Base-by-base conservation (phyloP, 768 basidiomycete genomes). In the Cubamyces sp. region DNA sequence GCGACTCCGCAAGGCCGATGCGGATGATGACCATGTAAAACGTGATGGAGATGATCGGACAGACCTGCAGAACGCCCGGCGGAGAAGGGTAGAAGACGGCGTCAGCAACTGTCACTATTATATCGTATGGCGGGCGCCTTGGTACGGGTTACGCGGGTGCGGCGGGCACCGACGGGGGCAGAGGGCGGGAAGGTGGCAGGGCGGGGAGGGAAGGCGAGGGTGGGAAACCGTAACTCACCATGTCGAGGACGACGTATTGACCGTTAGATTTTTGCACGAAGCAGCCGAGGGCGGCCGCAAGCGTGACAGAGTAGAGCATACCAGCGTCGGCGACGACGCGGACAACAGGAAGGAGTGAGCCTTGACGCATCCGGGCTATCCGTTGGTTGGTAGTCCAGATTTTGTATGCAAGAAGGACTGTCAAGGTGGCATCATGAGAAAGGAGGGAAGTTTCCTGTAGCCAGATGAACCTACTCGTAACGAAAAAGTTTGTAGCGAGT, bases 21-120 rank as follows among this genome's bases (percentile, higher is more conserved):
- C 67, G 67, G 48, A 71, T 60, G 60, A 71, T 67, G 50, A 69
- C 64, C 69, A 71, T 70, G 56, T 64, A 71, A 56, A 69, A 71
- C n/a, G 69, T 58, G 39, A 71, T 66, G 14, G 70, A 70, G 18
- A 71, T 68, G 47, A 69, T 70, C 9, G 70, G 67, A 54, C 63
- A 65, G 19, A 64, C 62, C 70, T 71, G 50, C 14, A n/a, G 25
- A 9, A 23, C 26, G 25, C 23, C 19, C 9, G 5, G 19, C 18
- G 12, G 28, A 16, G 48, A 43, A 43, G 7, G 39, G 39, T 6
- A 7, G 42, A 43, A 7, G 42, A 15, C 18, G 16, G 42, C 42
- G 41, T 42, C 12, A 42, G 41, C 12, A 42, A 3, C 15, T 30
- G 28, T 30, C 28, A 42, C 15, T 4, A 15, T 12, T 15, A 43